Evolutionary conservation across 192 early-diverging fungal species (phyloP).

Genomic region (Coemansia sp.): DNA sequence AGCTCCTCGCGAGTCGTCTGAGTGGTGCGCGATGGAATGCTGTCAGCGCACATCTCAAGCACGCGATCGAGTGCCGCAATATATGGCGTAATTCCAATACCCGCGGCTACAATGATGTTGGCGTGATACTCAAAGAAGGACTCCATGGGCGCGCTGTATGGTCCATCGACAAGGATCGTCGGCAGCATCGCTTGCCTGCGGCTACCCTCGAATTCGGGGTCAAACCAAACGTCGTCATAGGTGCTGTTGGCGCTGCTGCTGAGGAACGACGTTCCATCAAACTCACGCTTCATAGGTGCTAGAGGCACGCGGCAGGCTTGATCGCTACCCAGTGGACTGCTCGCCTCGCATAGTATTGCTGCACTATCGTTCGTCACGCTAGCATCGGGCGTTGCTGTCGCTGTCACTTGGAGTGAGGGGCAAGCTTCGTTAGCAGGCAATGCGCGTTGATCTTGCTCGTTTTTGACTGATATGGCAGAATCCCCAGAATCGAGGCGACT

Average conservation of each 20-base stretch:
- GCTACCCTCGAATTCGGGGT: constrained; percentile 12
- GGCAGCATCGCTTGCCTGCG: constrained; percentile 51
- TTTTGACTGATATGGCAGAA: constrained; percentile 23
- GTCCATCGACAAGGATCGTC: constrained; percentile 70
- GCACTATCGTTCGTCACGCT: neutral
- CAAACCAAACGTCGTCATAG: constrained; percentile 43
- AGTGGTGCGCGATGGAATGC: constrained; percentile 39
- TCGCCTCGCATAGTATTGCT: constrained; percentile 4
- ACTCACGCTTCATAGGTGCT: constrained; percentile 37
- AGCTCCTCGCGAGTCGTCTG: constrained; percentile 42
- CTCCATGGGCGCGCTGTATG: constrained; percentile 73
- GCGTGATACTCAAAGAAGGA: constrained; percentile 75
- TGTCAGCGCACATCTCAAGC: constrained; percentile 34
- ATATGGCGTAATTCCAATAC: constrained; percentile 82
- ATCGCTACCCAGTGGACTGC: constrained; percentile 29
- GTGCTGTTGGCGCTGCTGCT: constrained; percentile 36
- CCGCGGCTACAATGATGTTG: constrained; percentile 72
- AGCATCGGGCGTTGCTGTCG: neutral
- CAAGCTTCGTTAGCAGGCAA: neutral
- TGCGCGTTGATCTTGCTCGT: neutral
- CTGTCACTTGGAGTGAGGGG: neutral
- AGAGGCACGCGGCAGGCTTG: constrained; percentile 23
- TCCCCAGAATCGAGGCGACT: constrained; percentile 37
- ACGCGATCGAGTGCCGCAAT: constrained; percentile 48
- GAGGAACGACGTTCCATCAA: constrained; percentile 30